Evolutionary conservation across 108 stramenopile genomes (phyloP), one percentile per base, ranked within the genome.

Genomic region (Parmales sp.): DNA sequence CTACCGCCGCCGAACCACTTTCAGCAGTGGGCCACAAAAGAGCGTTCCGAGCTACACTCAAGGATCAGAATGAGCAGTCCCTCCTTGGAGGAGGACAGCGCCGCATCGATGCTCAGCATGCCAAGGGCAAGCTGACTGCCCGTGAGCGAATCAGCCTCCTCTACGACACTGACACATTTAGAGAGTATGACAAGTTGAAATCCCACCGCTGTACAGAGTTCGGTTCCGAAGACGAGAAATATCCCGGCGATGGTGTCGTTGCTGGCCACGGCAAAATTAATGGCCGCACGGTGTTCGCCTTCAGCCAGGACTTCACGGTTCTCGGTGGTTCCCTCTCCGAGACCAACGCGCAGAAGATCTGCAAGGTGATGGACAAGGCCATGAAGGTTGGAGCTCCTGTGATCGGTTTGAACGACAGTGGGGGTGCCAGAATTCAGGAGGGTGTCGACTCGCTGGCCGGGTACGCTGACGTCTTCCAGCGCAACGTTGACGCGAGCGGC

Each of bases 281-380:
- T 76, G 92, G 88, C 39, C 76, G 88, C 22, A 74, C 74, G 36
- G 90, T 94, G 18, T 96, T 83, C 79, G 90, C 94, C 49, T 93
- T 91, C 79, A 86, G 86, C 50, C 89, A 95, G 77, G 98, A 99
- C 77, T 99, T 99, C 70, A 99, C 98, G 19, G 98, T 96, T 16
- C 88, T 95, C 66, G 98, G 98, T 41, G 98, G 98, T 34, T 88
- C 85, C 45, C 78, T 99, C 36, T 82, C 80, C 36, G 96, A 95
- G 67, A 95, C 97, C 1, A 92, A 98, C 76, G 98, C 98, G 1
- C 80, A 97, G 80, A 99, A 99, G 76, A 99, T 99, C 71, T 88
- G 94, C 70, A 98, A 99, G 80, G 74, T 98, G 70, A 99, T 99
- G 98, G 96, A 98, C 64, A 93, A 95, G 90, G 94, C 95, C 0